Percentiles rank a stretch among this genome's conserved stretches.
These are phyloP conservation scores for Psidium friedrichsthalianum DNA, from an alignment of 345 rosid species.

Conservation along the genomic window DNA sequence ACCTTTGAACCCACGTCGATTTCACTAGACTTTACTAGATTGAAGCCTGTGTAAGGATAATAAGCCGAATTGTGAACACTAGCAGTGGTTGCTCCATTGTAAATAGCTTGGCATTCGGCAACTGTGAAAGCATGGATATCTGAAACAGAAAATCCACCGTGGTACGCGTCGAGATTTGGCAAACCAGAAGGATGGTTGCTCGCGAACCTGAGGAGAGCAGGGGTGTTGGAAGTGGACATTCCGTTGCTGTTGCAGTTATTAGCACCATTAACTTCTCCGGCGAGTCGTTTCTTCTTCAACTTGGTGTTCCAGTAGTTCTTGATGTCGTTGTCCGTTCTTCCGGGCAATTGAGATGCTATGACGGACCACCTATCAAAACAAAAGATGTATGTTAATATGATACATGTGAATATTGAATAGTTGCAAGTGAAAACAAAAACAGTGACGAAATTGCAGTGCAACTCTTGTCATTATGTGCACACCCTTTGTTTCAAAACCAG, in stretches of 20 bases:
- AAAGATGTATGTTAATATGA: neutral
- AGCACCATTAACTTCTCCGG: neutral
- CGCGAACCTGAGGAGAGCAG: neutral
- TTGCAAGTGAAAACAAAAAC: neutral
- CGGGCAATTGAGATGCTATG: constrained; percentile 1
- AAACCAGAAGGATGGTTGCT: neutral
- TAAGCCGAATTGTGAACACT: neutral
- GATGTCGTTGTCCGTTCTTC: constrained; percentile 1
- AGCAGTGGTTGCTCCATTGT: neutral
- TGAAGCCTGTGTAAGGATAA: neutral
- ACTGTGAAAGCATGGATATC: neutral
- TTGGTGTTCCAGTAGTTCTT: neutral
- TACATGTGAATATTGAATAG: neutral
- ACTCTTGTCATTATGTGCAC: neutral
- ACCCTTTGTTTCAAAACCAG: neutral
- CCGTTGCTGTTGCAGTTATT: neutral
- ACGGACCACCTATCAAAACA: neutral
- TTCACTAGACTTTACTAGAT: neutral
- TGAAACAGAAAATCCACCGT: neutral
- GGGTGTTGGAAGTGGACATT: neutral
- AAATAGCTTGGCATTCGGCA: neutral
- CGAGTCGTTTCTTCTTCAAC: neutral
- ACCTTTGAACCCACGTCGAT: neutral
- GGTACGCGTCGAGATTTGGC: neutral
- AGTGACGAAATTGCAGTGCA: neutral